phyloP scores from a whole-genome alignment of 345 rosid genomes.

The Aurinia saxatilis region DNA sequence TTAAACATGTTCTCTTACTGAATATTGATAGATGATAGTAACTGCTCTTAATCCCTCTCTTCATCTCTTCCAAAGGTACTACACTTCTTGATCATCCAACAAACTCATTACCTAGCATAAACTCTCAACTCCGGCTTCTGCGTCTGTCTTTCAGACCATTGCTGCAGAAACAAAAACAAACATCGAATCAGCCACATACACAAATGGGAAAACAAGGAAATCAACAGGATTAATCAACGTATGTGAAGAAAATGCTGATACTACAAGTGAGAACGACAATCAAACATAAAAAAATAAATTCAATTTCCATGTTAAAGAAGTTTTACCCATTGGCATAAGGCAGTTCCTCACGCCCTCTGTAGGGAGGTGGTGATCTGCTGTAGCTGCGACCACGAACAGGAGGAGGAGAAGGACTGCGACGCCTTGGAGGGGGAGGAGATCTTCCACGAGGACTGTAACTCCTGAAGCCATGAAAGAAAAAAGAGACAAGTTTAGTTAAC shows the following conservation, averaged over 20 bases:
- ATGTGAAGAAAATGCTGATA: not conserved
- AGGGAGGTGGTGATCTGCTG: constrained; percentile 85
- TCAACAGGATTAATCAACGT: not conserved
- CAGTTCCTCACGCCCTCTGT: constrained; percentile 72
- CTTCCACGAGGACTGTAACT: constrained; percentile 87
- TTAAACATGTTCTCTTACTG: constrained; percentile 38
- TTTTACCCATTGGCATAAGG: constrained; percentile 88
- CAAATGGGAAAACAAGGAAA: not conserved
- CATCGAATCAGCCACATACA: not conserved
- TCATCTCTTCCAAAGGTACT: constrained; percentile 25
- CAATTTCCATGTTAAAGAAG: constrained; percentile 6
- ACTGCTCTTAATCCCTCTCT: constrained; percentile 37
- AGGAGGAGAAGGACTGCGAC: constrained; percentile 83
- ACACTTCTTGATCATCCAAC: not conserved
- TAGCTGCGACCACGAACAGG: constrained; percentile 52
- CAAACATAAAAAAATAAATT: constrained; percentile 1
- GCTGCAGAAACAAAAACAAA: constrained; percentile 40
- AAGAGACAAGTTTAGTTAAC: not conserved
- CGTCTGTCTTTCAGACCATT: constrained; percentile 75
- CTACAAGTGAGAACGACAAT: not conserved
- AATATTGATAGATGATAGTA: constrained; percentile 57
- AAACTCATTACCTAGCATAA: not conserved
- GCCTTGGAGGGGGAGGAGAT: constrained; percentile 60
- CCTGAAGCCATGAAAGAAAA: constrained; percentile 37
- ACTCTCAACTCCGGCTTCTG: constrained; percentile 83